Evolutionary conservation across 148 eudicot genomes (phyloP).

Genomic region (Cornus controversa): DNA sequence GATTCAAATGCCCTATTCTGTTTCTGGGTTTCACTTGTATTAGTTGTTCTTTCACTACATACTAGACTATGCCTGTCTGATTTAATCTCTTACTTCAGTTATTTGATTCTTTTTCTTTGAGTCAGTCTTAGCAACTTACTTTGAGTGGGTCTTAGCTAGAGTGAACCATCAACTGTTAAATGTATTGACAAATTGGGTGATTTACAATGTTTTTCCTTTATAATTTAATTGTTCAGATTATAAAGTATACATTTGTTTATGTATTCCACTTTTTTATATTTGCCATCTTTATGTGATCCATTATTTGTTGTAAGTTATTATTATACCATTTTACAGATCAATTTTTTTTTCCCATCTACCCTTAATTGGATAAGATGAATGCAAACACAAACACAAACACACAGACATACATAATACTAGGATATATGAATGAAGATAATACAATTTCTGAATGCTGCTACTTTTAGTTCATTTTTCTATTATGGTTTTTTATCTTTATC

Average conservation of each 20-base stretch:
- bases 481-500: not conserved
- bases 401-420: not conserved
- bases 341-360: not conserved
- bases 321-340: not conserved
- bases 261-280: too few relatives aligned
- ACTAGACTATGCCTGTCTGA: not conserved
- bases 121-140: too few relatives aligned
- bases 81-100: too few relatives aligned
- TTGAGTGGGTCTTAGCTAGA: not conserved
- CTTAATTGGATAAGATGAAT: not conserved
- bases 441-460: not conserved
- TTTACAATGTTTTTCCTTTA: too few relatives aligned
- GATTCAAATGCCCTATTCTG: not conserved
- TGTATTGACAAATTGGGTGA: too few relatives aligned
- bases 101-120: not conserved
- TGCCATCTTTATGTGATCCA: too few relatives aligned
- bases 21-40: too few relatives aligned
- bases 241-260: too few relatives aligned
- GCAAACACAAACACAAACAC: not conserved
- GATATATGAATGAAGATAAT: not conserved
- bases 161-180: not conserved
- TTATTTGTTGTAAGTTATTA: not conserved
- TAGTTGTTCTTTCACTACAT: not conserved
- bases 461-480: not conserved
- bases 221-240: too few relatives aligned